phyloP scores from a whole-genome alignment of 1,284 basidiomycete species.

The Boletus smithii region DNA sequence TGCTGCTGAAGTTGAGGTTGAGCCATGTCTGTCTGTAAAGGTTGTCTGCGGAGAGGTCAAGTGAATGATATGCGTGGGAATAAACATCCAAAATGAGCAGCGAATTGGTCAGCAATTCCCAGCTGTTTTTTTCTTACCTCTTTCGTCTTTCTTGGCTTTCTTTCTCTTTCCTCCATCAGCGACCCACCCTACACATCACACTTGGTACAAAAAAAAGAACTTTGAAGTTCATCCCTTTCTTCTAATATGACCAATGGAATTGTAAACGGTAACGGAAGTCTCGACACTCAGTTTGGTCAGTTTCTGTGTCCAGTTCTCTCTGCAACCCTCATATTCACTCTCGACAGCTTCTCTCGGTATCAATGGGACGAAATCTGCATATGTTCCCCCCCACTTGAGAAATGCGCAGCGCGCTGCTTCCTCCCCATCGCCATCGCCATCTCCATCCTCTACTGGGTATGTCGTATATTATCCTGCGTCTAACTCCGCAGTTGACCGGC shows the following conservation, averaged over 20 bases:
- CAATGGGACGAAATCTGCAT: conserved; percentile 74
- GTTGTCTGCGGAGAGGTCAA: too few relatives aligned
- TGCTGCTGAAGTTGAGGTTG: conserved; percentile 28
- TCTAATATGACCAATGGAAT: conserved; percentile 85
- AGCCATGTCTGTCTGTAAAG: conserved; percentile 24
- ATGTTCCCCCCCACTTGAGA: conserved; percentile 92
- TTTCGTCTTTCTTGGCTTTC: conserved; percentile 17
- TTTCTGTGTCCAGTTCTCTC: conserved; percentile 16
- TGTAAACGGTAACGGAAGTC: conserved; percentile 72
- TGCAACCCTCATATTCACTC: conserved; percentile 25
- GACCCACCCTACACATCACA: conserved; percentile 17
- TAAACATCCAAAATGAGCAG: background rate
- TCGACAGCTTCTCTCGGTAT: conserved; percentile 62
- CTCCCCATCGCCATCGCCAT: conserved; percentile 37
- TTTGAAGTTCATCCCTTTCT: conserved; percentile 30
- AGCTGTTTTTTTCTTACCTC: conserved; percentile 29
- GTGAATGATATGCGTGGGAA: conserved; percentile 13
- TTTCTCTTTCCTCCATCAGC: conserved; percentile 28
- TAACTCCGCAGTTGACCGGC: conserved; percentile 16
- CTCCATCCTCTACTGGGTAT: conserved; percentile 50
- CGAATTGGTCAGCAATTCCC: conserved; percentile 27
- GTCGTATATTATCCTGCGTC: conserved; percentile 22
- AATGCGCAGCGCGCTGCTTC: conserved; percentile 77
- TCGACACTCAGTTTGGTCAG: conserved; percentile 83
- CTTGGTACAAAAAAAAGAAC: conserved; percentile 25